Percentiles rank a stretch among this genome's conserved stretches.
phyloP scores from a whole-genome alignment of 1,284 basidiomycete genomes.

The Cryptococcus neoformans region DNA sequence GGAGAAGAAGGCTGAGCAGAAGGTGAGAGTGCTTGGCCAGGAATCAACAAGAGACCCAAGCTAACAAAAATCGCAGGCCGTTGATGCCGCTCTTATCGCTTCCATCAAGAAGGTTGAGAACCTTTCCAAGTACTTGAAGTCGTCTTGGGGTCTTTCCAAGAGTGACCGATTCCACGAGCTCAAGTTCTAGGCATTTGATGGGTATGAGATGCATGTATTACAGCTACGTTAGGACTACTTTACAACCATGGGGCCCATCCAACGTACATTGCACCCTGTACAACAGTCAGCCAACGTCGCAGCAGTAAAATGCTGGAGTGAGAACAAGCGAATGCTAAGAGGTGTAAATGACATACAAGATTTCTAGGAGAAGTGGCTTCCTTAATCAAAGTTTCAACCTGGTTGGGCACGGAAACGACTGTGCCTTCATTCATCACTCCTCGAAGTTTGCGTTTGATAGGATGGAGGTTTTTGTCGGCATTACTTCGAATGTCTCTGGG shows the following conservation, averaged over 20 bases:
- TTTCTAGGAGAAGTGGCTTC: conserved; percentile 73
- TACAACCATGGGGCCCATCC: conserved; percentile 82
- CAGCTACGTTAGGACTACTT: conserved; percentile 18
- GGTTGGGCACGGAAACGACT: conserved; percentile 68
- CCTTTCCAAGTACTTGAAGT: conserved; percentile 90
- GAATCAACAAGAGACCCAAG: background rate
- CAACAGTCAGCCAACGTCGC: conserved; percentile 4
- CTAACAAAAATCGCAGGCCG: conserved; percentile 30
- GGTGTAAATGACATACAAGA: conserved; percentile 58
- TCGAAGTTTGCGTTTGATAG: conserved; percentile 78
- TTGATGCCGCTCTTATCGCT: conserved; percentile 81
- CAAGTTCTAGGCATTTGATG: conserved; percentile 44
- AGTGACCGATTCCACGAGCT: conserved; percentile 58
- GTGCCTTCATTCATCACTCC: conserved; percentile 60
- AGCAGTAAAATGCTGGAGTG: no score
- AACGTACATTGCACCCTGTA: conserved; percentile 52
- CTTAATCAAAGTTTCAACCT: conserved; percentile 85
- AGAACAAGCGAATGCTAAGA: no score
- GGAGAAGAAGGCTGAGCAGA: conserved; percentile 89
- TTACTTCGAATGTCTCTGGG: conserved; percentile 55
- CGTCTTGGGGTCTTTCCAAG: conserved; percentile 93
- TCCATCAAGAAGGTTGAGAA: conserved; percentile 91
- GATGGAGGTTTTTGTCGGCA: conserved; percentile 69
- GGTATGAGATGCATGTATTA: conserved; percentile 38
- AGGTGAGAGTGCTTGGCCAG: conserved; percentile 53